Percentiles rank a stretch among this genome's conserved stretches.
These are phyloP conservation scores for Apiospora hydei DNA, from an alignment of 2,329 filamentous ascomycete species.

Conservation along the genomic window DNA sequence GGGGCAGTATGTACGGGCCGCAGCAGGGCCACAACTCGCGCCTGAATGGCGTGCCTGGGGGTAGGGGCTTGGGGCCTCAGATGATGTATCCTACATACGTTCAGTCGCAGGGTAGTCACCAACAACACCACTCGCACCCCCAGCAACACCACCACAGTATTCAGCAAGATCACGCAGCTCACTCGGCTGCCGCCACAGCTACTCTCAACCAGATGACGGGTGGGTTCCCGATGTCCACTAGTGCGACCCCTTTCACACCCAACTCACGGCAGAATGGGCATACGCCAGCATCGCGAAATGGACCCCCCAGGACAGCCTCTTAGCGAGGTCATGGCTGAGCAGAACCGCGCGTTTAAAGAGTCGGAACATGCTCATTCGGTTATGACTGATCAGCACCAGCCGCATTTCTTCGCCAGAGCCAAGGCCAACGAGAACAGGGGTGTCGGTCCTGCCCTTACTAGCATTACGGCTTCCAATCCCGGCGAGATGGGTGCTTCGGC, in stretches of 20 bases:
- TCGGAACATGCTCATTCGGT: conserved; percentile 75
- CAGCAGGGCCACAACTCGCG: conserved; percentile 78
- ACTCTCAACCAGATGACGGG: conserved; percentile 64
- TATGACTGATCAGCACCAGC: conserved; percentile 72
- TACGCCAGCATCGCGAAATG: conserved; percentile 53
- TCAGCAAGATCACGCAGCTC: conserved; percentile 64
- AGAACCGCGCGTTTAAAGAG: conserved; percentile 80
- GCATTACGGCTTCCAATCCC: conserved; percentile 34
- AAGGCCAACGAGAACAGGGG: conserved; percentile 75
- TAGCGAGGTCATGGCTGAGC: conserved; percentile 84
- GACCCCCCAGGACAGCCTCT: conserved; percentile 59
- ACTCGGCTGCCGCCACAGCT: conserved; percentile 57
- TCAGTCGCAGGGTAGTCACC: conserved; percentile 49
- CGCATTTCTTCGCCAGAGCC: conserved; percentile 75
- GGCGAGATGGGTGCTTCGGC: conserved; percentile 55
- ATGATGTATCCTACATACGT: conserved; percentile 70
- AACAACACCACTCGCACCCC: conserved; percentile 60
- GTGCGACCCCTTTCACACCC: conserved; percentile 65
- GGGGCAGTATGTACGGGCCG: conserved; percentile 74
- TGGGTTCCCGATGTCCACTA: conserved; percentile 60
- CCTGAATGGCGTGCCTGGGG: conserved; percentile 73
- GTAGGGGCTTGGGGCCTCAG: conserved; percentile 60
- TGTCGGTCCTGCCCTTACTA: conserved; percentile 61
- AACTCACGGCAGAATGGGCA: conserved; percentile 66
- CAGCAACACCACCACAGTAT: conserved; percentile 67